Base-by-base conservation (phyloP, 2,329 filamentous ascomycete genomes). In the Xylariaceae sp. region DNA sequence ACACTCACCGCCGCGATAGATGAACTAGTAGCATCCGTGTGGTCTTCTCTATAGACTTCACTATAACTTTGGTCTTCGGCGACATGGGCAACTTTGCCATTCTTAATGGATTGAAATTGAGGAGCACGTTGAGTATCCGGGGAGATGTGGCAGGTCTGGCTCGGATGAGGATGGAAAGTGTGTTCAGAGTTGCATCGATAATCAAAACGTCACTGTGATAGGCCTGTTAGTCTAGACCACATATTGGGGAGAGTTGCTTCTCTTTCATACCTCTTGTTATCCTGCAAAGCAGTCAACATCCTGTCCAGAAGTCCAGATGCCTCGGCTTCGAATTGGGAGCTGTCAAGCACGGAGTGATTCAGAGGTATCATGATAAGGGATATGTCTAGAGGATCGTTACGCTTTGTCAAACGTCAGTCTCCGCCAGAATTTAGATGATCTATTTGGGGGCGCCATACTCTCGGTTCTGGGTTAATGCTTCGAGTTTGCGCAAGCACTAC, bases 21-120 rank as follows among this genome's bases (percentile, higher is more conserved):
- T 96, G 90, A 39, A 90, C 77, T 30, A 97, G 73, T 35, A 98
- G 69, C 52, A 89, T 81, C 55, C 89, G 80, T 3, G 87, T 87
- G 18, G 93, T 98, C 60, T 95, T 89, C 64, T 96, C 91, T 81
- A 98, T 93, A 4, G 91, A 97, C 64, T 84, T 89, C 47, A 95
- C 77, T 54, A 91, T 80, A 45, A 98, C 85, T 54, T 85, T 89
- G 37, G 79, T 78, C 59, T 83, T 88, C 3, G 88, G 78, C 1
- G 86, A 91, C 71, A 94, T 78, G 3, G 85, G 83, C 2, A 81
- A 79, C 55, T 80, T 85, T 42, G 86, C 87, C 50, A 88, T 78
- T 64, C 86, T 89, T 34, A 96, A 69, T 1, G 93, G 93, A 59
- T 95, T 95, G 74, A 96, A 98, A 62, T 82, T 89, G 51, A 98